Percentiles rank a stretch among this genome's conserved stretches.
These are phyloP conservation scores for Kalmusia sp. DNA, from an alignment of 2,329 filamentous ascomycete genomes.

Conservation along the genomic window DNA sequence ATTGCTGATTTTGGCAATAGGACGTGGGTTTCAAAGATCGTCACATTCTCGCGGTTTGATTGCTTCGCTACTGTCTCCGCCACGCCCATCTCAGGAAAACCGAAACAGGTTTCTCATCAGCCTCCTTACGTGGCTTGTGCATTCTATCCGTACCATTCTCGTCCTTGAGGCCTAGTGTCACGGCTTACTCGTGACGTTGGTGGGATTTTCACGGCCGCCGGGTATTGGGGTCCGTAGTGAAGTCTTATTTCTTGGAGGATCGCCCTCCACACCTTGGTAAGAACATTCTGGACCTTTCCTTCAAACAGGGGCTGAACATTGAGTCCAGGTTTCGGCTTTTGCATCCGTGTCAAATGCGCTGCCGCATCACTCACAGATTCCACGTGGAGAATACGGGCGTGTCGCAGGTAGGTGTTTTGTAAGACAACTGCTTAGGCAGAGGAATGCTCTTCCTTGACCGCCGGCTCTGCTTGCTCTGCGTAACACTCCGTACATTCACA, in stretches of 20 bases:
- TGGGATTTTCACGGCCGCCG: neutral
- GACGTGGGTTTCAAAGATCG: slow-evolving; percentile 12
- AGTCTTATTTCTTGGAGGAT: neutral
- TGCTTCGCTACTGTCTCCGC: slow-evolving; percentile 15
- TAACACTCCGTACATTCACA: neutral
- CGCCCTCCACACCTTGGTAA: neutral
- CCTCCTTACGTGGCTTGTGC: slow-evolving; percentile 27
- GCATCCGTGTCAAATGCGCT: neutral
- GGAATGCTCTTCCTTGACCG: neutral
- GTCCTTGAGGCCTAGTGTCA: neutral
- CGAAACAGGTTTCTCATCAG: slow-evolving; percentile 22
- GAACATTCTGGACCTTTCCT: slow-evolving; percentile 2
- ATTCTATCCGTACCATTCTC: neutral
- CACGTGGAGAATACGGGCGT: neutral
- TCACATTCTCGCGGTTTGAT: slow-evolving; percentile 5
- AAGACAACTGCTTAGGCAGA: neutral
- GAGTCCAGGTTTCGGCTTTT: neutral
- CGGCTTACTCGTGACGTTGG: neutral
- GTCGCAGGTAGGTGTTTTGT: neutral
- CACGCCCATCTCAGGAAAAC: slow-evolving; percentile 7
- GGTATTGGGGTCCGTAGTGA: neutral
- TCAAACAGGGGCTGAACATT: neutral
- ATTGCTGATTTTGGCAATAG: slow-evolving; percentile 11
- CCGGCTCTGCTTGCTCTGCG: neutral
- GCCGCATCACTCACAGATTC: neutral